Conservation (phyloP, 768 basidiomycete species). For the Boletus sensibilis region DNA sequence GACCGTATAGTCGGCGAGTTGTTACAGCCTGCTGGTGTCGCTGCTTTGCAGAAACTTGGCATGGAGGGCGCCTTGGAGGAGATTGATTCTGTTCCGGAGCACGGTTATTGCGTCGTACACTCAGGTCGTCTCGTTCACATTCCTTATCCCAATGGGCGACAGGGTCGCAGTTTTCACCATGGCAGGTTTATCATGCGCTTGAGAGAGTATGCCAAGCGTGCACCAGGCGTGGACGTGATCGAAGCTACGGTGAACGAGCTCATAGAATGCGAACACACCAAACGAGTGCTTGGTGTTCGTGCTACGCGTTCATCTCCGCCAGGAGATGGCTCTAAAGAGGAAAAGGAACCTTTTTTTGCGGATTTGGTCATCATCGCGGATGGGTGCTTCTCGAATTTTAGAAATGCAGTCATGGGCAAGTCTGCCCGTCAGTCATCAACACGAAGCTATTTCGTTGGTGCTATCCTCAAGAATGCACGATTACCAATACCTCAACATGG, state of each 20-base stretch:
- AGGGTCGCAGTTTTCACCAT: conserved; percentile 92
- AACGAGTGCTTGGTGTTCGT: conserved; percentile 64
- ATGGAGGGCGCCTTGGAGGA: conserved; percentile 72
- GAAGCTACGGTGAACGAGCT: conserved; percentile 84
- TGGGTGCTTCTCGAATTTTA: conserved; percentile 94
- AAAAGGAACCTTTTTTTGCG: conserved; percentile 61
- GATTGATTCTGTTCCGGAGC: conserved; percentile 81
- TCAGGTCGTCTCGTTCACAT: conserved; percentile 72
- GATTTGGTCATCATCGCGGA: conserved; percentile 88
- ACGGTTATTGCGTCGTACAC: conserved; percentile 82
- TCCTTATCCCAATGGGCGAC: conserved; percentile 72
- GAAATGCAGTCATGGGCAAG: conserved; percentile 60
- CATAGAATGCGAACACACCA: conserved; percentile 52
- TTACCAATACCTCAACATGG: conserved; percentile 78
- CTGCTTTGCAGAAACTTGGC: conserved; percentile 74
- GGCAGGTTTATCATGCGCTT: conserved; percentile 84
- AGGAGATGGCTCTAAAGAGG: conserved; percentile 31
- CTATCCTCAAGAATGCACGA: conserved; percentile 72
- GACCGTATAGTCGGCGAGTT: conserved; percentile 98
- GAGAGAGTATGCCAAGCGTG: conserved; percentile 59
- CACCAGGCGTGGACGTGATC: conserved; percentile 70
- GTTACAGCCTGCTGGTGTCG: conserved; percentile 88
- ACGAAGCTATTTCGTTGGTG: conserved; percentile 81
- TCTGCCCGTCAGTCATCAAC: conserved; percentile 50
- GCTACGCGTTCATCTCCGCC: conserved; percentile 46